Evolutionary conservation across 441 rosid genomes (phyloP), one percentile per base, ranked within the genome.

Genomic region (Aleurites moluccanus): DNA sequence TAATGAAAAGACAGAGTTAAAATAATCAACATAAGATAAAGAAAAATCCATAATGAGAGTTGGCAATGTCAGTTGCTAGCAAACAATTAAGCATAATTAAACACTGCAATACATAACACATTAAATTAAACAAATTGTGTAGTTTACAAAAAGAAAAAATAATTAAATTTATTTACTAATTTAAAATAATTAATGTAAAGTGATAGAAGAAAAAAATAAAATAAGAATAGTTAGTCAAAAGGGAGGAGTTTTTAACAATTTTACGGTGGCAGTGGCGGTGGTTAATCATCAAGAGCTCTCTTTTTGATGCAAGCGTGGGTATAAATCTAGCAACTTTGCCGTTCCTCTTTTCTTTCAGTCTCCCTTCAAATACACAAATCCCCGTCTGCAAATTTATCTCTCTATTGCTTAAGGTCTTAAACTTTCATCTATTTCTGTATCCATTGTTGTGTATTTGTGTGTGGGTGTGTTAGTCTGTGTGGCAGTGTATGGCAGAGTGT

Each of bases 251-350:
- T 75, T 55, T 53, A 64, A 77, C 73, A 73, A 75, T 79, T 80
- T 77, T 76, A 81, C 81, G 72, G 87, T 84, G 72, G 89, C 93
- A 79, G 90, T 84, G 89, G 90, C 91, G 90, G 94, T 90, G 95
- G 94, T 88, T 88, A 83, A 94, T 90, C 97, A 92, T 91, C 93
- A 89, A 81, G 45, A 80, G 95, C 97, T 87, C 97, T 85, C 80
- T 86, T 89, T 94, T 94, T 89, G 1, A 92, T 91, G 98, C 97
- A 92, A 85, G 97, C 97, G 97, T 94, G 98, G 96, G 92, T 90
- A 91, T 91, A 90, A 89, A 92, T 86, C 85, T 85, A 80, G 82
- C 81, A 77, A 85, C 89, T 86, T 86, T 85, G 82, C 84, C 70
- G 45, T 67, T 76, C 21, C 79, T 72, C 76, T 73, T 38, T 20